Evolutionary conservation across 1,284 basidiomycete species (phyloP), one percentile per base, ranked within the genome.

Genomic region (Phenoliferia sp.): DNA sequence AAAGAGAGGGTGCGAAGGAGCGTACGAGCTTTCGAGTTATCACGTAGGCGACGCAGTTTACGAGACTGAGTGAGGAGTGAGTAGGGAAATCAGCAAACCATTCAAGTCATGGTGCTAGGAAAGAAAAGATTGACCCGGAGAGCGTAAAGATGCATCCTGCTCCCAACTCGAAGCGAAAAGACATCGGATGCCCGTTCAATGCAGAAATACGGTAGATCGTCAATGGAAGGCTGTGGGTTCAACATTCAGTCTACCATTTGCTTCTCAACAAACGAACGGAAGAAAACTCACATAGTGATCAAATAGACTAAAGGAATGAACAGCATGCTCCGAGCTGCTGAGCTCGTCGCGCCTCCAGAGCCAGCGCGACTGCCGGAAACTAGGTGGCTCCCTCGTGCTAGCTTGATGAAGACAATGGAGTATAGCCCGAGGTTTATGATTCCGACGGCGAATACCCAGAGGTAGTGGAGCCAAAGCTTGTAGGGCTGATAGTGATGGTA

Each of bases 121-220:
- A 26, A 55, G 12, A 55, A 9, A 55, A 55, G 52, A 9, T 26
- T 10, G 52, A 58, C 5, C 69, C 69, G 3, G 48, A 50, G 3
- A 71, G 39, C 19, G 66, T 68, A 36, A 68, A 68, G 33, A 71
- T 32, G 35, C 34, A 56, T 19, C 69, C 69, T 15, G 48, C 59
- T 3, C 52, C 69, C n/a, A 66, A 57, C 7, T 57, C 54, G 16
- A 39, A 31, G 22, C 66, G 56, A 3, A 57, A n/a, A 1, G 50
- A 22, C 64, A 59, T 62, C 0, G 35, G 0, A 7, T 64, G 29
- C 0, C 69, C 69, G 1, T 64, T 50, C 64, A 68, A 64, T 19
- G 44, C n/a, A 3, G 69, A 66, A 17, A 58, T 36, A 2, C 69
- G 59, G 36, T 64, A 71, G 9, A 52, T 6, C 3, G 66, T 62